These are phyloP conservation scores for Cutaneotrichosporon sp. DNA, from an alignment of 1,284 basidiomycete genomes.

Conservation along the genomic window DNA sequence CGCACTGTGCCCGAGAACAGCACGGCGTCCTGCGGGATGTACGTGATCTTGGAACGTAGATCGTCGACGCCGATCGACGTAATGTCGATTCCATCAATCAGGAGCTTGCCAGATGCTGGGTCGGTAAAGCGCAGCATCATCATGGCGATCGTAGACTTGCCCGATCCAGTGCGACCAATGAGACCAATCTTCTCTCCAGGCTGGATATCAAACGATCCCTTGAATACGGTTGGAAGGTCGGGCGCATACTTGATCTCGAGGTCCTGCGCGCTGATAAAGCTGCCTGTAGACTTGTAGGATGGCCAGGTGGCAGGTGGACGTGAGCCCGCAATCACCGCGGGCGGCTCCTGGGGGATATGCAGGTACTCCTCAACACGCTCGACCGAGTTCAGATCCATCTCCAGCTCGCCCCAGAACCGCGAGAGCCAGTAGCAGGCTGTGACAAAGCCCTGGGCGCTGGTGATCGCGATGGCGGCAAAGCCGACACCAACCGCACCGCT, in stretches of 20 bases:
- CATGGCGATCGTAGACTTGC: conserved; percentile 66
- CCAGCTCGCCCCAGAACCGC: conserved; percentile 46
- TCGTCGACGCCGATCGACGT: conserved; percentile 80
- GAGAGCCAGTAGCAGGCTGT: conserved; percentile 47
- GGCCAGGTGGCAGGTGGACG: conserved; percentile 82
- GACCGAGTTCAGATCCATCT: conserved; percentile 64
- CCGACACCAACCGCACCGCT: conserved; percentile 65
- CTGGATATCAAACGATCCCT: conserved; percentile 65
- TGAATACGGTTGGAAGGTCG: conserved; percentile 75
- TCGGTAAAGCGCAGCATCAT: conserved; percentile 83
- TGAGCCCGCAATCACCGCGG: conserved; percentile 60
- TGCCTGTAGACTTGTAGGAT: conserved; percentile 46
- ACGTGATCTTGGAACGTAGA: conserved; percentile 52
- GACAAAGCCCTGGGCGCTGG: conserved; percentile 51
- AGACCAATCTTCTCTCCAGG: conserved; percentile 70
- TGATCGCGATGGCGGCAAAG: conserved; percentile 77
- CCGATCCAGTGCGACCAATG: conserved; percentile 47
- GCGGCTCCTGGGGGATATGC: conserved; percentile 76
- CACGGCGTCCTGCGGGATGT: conserved; percentile 60
- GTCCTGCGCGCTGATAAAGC: conserved; percentile 61
- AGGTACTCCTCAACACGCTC: conserved; percentile 87
- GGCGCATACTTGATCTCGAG: conserved; percentile 76
- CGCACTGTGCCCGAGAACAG: conserved; percentile 81
- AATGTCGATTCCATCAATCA: conserved; percentile 86
- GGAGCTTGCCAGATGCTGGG: conserved; percentile 67